These are phyloP conservation scores for Pelagophyceae sp. DNA, from an alignment of 352 stramenopile genomes.

Conservation along the genomic window DNA sequence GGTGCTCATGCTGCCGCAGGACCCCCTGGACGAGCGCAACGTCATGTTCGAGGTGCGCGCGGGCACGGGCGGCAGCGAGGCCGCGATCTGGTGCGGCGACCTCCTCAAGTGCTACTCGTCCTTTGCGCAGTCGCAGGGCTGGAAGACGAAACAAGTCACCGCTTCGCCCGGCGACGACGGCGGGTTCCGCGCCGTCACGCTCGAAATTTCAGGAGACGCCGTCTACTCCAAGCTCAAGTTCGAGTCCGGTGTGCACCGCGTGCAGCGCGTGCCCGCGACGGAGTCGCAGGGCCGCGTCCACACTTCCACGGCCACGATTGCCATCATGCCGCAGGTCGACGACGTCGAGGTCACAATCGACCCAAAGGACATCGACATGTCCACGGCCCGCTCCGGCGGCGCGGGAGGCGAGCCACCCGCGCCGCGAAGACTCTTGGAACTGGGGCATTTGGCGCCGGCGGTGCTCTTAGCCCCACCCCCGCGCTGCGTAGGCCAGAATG, in stretches of 20 bases:
- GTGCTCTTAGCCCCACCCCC: too few species aligned
- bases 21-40: slow-evolving; percentile 84
- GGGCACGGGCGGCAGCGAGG: slow-evolving; percentile 89
- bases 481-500: too few species aligned
- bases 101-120: slow-evolving; percentile 84
- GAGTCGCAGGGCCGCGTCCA: slow-evolving; percentile 77
- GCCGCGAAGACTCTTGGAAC: background rate
- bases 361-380: slow-evolving; percentile 88
- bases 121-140: slow-evolving; percentile 55
- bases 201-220: slow-evolving; percentile 57
- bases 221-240: slow-evolving; percentile 96
- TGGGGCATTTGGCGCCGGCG: slow-evolving; percentile 25
- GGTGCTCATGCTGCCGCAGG: slow-evolving; percentile 45
- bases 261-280: slow-evolving; percentile 91
- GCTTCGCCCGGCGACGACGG: slow-evolving; percentile 54
- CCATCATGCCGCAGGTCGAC: slow-evolving; percentile 81
- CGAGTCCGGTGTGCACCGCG: slow-evolving; percentile 91
- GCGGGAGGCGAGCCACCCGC: too few species aligned
- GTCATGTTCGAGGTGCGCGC: slow-evolving; percentile 90
- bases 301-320: slow-evolving; percentile 93
- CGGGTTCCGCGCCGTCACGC: slow-evolving; percentile 58
- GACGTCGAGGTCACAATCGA: slow-evolving; percentile 75
- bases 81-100: slow-evolving; percentile 86
- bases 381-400: slow-evolving; percentile 89
- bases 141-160: slow-evolving; percentile 49